Base-by-base conservation (phyloP, 2,329 filamentous ascomycete species). In the Dothiorella sarmentorum region DNA sequence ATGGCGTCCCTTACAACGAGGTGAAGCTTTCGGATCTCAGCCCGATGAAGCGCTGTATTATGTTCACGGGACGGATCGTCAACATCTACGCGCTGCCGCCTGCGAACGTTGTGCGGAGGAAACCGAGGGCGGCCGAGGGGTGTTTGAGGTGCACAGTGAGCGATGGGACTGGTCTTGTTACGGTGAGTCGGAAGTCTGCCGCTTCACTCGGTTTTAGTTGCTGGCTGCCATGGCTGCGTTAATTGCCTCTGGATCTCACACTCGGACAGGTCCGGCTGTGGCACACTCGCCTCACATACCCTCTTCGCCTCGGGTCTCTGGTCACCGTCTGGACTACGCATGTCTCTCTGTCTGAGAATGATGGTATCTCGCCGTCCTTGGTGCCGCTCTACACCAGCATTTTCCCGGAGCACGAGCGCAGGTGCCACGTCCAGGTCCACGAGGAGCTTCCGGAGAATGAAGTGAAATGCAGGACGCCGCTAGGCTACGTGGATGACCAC, bases 291-390 rank as follows among this genome's bases (percentile, higher is more conserved):
- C 65, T 62, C 52, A 68, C 63, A 20, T 80, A 76, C 69, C 72
- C 68, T 37, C 68, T 83, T 4, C 72, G 75, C 7, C 69, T 86
- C 2, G 83, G 83, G 2, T 78, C 79, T 35, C 74, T 85, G 1
- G 71, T 85, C 15, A 80, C 79, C 0, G 68, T 85, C 7, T 86
- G 81, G 81, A 78, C 82, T 1, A 78, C 78, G 7, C 83, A 83
- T 61, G 74, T 85, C 43, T 77, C 78, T n/a, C 74, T 78, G 37
- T 71, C 75, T 15, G 75, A 77, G n/a, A 70, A 73, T 26, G 71
- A 70, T 2, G 68, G 65, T 5, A 68, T 79, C 10, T 71, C 75
- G 0, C 73, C 71, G 13, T 71, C 73, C 0, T 74, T 69, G 38
- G 82, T 81, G 55, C 75, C 77, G 1, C 69, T 81, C 18, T 79